Conservation (phyloP, 306 rosid genomes). For the Begonia peltatifolia region DNA sequence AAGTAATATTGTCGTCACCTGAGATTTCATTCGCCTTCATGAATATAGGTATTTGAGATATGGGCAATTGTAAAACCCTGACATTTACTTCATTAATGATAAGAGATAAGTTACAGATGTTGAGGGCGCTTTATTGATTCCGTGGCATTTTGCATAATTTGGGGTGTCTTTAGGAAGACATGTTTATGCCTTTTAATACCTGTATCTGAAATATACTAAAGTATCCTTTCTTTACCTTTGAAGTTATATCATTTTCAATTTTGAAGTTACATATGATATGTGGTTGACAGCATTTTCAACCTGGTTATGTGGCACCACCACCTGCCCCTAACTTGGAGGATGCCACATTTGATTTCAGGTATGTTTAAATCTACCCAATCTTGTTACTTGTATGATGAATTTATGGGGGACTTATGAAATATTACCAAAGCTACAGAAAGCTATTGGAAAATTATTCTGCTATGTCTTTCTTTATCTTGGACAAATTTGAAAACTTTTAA, state of each 20-base stretch:
- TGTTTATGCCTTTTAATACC: not conserved
- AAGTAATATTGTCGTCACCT: too few species aligned
- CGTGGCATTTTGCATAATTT: too few species aligned
- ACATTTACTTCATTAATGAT: too few species aligned
- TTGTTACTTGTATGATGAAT: too few species aligned
- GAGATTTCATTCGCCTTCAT: too few species aligned
- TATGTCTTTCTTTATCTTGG: not conserved
- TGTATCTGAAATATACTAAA: not conserved
- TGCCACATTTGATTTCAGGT: conserved; percentile 32
- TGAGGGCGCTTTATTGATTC: too few species aligned
- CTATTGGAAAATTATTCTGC: not conserved
- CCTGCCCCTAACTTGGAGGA: conserved; percentile 28
- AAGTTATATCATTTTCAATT: not conserved
- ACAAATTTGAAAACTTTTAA: too few species aligned
- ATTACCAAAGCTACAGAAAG: too few species aligned
- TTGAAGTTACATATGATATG: not conserved
- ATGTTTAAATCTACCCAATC: conserved; percentile 6
- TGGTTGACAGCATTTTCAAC: conserved; percentile 23
- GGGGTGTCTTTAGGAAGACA: not conserved
- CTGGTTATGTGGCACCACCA: conserved; percentile 33
- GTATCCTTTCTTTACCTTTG: not conserved
- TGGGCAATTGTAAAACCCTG: too few species aligned
- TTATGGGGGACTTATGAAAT: too few species aligned
- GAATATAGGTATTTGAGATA: too few species aligned
- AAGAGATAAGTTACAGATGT: too few species aligned